Conservation (phyloP, 768 basidiomycete genomes). For the Lepiota brunneoincarnata region DNA sequence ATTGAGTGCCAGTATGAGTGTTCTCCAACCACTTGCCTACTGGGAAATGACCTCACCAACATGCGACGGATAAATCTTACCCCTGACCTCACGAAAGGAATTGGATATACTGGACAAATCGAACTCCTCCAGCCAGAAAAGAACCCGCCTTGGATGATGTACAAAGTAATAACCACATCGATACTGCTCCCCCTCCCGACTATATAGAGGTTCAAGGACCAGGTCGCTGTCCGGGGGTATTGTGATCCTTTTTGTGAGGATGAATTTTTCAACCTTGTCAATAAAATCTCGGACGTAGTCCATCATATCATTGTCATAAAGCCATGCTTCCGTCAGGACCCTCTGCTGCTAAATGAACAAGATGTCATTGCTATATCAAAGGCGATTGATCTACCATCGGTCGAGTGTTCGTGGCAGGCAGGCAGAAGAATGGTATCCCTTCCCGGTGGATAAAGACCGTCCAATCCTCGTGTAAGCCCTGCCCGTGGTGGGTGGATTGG, state of each 20-base stretch:
- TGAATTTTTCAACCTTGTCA: not conserved
- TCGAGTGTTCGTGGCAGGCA: no score
- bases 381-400: no score
- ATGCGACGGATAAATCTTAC: not conserved
- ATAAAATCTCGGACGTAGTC: not conserved
- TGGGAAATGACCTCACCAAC: not conserved
- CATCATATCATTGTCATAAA: no score
- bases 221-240: slow-evolving; percentile 2
- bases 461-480: no score
- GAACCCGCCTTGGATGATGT: not conserved
- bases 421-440: no score
- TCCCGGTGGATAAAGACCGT: no score
- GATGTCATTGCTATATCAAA: no score
- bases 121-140: slow-evolving; percentile 7
- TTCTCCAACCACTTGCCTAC: not conserved
- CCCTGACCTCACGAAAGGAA: not conserved
- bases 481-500: no score
- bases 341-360: no score
- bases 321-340: no score
- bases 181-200: not conserved
- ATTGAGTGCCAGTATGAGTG: not conserved
- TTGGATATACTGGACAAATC: not conserved
- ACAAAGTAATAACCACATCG: slow-evolving; percentile 6
- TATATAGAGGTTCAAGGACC: not conserved
- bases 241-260: not conserved